Evolutionary conservation across 768 basidiomycete genomes (phyloP).

Genomic region (Mycena indigotica): DNA sequence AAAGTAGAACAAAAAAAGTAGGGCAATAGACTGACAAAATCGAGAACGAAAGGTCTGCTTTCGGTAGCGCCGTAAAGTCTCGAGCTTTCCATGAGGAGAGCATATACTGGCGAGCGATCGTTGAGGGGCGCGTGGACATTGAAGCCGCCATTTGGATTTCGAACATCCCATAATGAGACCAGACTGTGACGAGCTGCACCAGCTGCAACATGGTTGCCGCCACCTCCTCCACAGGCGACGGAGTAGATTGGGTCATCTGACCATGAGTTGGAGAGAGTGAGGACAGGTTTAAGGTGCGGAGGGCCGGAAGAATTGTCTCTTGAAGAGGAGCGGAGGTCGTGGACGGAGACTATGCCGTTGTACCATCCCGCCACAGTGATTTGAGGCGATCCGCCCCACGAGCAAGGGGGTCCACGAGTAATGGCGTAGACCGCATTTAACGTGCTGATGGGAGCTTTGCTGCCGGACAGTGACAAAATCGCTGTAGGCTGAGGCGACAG

Average conservation of each 20-base stretch:
- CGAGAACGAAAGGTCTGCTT: slow-evolving; percentile 74
- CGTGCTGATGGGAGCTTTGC: slow-evolving; percentile 14
- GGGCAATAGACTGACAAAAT: slow-evolving; percentile 60
- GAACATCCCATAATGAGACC: slow-evolving; percentile 82
- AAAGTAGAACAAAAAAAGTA: not conserved
- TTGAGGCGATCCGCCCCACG: slow-evolving; percentile 71
- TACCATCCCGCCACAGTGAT: slow-evolving; percentile 82
- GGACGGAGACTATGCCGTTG: slow-evolving; percentile 71
- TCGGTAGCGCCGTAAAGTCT: slow-evolving; percentile 80
- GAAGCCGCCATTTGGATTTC: slow-evolving; percentile 64
- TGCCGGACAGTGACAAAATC: slow-evolving; percentile 40
- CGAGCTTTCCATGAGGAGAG: slow-evolving; percentile 72
- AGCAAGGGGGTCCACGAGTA: slow-evolving; percentile 58
- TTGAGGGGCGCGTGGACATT: slow-evolving; percentile 81
- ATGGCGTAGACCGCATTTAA: slow-evolving; percentile 74
- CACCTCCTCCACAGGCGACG: slow-evolving; percentile 74
- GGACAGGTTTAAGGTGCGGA: slow-evolving; percentile 53
- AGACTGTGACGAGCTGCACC: slow-evolving; percentile 78
- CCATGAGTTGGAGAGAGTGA: slow-evolving; percentile 68
- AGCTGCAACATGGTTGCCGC: slow-evolving; percentile 65
- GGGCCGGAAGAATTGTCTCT: slow-evolving; percentile 21
- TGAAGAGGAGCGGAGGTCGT: slow-evolving; percentile 68
- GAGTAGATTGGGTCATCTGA: slow-evolving; percentile 74
- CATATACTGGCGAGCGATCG: slow-evolving; percentile 78
- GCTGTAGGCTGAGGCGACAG: slow-evolving; percentile 52